Evolutionary conservation across 495 filamentous ascomycete species (phyloP).

Genomic region (Extremus antarcticus): DNA sequence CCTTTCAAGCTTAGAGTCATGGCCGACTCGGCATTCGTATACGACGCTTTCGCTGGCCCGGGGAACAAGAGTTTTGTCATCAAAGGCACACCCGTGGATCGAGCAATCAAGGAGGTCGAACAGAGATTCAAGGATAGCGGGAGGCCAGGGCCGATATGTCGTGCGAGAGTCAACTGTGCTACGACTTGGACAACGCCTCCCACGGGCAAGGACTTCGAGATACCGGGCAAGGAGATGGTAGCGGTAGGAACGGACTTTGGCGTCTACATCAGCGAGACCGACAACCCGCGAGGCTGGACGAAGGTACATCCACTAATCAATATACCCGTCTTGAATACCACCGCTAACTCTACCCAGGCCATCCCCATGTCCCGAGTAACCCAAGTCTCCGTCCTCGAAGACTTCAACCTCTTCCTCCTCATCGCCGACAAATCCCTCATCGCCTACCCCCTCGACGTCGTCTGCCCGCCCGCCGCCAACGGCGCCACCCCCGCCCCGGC

Average conservation of each 20-base stretch:
- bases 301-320: slow-evolving; percentile 45
- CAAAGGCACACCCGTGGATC: slow-evolving; percentile 79
- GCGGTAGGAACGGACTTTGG: slow-evolving; percentile 93
- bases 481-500: slow-evolving; percentile 50
- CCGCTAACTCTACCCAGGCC: slow-evolving; percentile 42
- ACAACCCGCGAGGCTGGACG: slow-evolving; percentile 80
- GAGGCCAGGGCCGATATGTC: slow-evolving; percentile 65
- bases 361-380: slow-evolving; percentile 69
- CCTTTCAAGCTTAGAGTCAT: slow-evolving; percentile 88
- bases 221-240: slow-evolving; percentile 69
- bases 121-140: slow-evolving; percentile 52
- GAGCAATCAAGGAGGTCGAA: slow-evolving; percentile 84
- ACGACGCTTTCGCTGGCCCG: slow-evolving; percentile 49
- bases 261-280: slow-evolving; percentile 74
- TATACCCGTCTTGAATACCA: slow-evolving; percentile 2
- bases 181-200: slow-evolving; percentile 71
- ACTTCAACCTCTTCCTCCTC: slow-evolving; percentile 83
- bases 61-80: slow-evolving; percentile 51
- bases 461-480: slow-evolving; percentile 62
- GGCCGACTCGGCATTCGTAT: slow-evolving; percentile 82
- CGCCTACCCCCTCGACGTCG: slow-evolving; percentile 85
- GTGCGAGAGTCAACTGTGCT: slow-evolving; percentile 81
- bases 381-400: slow-evolving; percentile 88
- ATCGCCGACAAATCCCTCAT: slow-evolving; percentile 85
- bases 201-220: slow-evolving; percentile 46